phyloP scores from a whole-genome alignment of 1,139 yeast genomes.

The Kluyveromyces sp. region DNA sequence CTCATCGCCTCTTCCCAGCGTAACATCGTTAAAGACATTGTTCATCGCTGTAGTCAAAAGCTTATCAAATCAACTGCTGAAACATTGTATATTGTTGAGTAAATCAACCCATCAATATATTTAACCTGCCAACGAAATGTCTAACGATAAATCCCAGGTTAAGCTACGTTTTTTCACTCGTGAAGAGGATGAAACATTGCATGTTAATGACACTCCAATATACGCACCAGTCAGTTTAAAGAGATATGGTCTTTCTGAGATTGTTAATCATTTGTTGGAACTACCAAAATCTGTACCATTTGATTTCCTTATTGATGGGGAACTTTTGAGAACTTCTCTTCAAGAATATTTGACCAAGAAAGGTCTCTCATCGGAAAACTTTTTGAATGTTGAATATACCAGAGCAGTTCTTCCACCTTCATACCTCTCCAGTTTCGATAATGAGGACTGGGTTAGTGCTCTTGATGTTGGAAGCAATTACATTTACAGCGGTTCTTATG shows the following conservation, averaged over 20 bases:
- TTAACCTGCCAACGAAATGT: slow-evolving; percentile 13
- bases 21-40: not conserved
- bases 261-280: slow-evolving; percentile 78
- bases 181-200: slow-evolving; percentile 65
- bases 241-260: slow-evolving; percentile 87
- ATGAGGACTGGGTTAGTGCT: slow-evolving; percentile 94
- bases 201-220: slow-evolving; percentile 75
- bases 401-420: slow-evolving; percentile 92
- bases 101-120: too few species aligned
- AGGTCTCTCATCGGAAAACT: slow-evolving; percentile 78
- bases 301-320: slow-evolving; percentile 85
- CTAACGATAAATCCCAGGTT: slow-evolving; percentile 42
- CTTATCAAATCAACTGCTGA: too few species aligned
- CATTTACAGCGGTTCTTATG: slow-evolving; percentile 85
- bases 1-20: slow-evolving; percentile 11
- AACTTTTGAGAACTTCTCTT: slow-evolving; percentile 65
- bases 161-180: slow-evolving; percentile 80
- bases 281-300: slow-evolving; percentile 69
- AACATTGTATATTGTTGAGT: too few species aligned
- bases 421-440: slow-evolving; percentile 76
- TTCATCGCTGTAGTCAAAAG: not conserved
- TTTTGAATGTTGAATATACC: slow-evolving; percentile 77
- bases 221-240: slow-evolving; percentile 81
- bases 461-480: slow-evolving; percentile 39
- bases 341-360: slow-evolving; percentile 68